Evolutionary conservation across 805 yeast species (phyloP).

Genomic region (Myxozyma neglecta): DNA sequence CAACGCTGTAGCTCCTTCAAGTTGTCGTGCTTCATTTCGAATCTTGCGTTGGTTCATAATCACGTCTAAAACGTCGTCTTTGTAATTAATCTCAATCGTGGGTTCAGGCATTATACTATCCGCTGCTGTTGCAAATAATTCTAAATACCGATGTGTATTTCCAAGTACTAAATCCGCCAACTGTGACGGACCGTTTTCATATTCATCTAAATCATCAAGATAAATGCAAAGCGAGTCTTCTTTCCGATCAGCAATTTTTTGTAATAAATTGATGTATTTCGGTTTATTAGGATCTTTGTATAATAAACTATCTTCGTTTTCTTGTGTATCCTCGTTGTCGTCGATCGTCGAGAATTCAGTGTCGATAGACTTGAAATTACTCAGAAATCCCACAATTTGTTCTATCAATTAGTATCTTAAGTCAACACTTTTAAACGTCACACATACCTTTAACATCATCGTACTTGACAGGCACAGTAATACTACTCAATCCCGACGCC

Average conservation of each 20-base stretch:
- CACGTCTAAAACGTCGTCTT: slow-evolving; percentile 90
- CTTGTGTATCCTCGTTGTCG: slow-evolving; percentile 31
- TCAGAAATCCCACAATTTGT: slow-evolving; percentile 27
- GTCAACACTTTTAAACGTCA: too few species aligned
- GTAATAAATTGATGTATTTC: slow-evolving; percentile 75
- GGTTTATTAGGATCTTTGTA: slow-evolving; percentile 48
- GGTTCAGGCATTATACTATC: slow-evolving; percentile 87
- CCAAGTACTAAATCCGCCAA: slow-evolving; percentile 61
- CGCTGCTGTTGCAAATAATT: slow-evolving; percentile 68
- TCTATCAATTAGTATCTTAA: slow-evolving; percentile 7
- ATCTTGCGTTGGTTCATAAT: slow-evolving; percentile 85
- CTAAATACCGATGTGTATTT: slow-evolving; percentile 78
- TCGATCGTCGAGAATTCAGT: slow-evolving; percentile 21
- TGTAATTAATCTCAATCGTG: slow-evolving; percentile 72
- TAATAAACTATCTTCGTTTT: too few species aligned
- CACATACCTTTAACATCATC: slow-evolving; percentile 49
- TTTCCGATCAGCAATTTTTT: slow-evolving; percentile 82
- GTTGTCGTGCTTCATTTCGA: slow-evolving; percentile 71
- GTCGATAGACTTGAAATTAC: slow-evolving; percentile 23
- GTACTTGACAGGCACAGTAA: slow-evolving; percentile 69
- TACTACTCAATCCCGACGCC: slow-evolving; percentile 49
- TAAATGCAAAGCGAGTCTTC: slow-evolving; percentile 66
- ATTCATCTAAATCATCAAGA: slow-evolving; percentile 77
- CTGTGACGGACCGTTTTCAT: slow-evolving; percentile 49
- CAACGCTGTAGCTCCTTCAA: slow-evolving; percentile 60